Evolutionary conservation across 331 rosid genomes (phyloP), one percentile per base, ranked within the genome.

Genomic region (Saraca asoca): DNA sequence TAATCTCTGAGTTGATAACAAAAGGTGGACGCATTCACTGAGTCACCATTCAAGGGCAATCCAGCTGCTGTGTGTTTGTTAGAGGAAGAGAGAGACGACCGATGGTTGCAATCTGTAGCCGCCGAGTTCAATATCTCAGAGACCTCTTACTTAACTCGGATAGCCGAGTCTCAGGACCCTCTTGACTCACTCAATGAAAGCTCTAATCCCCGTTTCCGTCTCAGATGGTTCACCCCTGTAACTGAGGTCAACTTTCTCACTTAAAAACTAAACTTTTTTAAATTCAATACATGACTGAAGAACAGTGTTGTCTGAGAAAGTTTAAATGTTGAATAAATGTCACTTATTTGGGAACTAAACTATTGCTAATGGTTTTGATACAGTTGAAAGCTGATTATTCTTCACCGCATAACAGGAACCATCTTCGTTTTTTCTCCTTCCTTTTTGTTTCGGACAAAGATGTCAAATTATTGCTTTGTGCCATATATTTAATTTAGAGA

Each of bases 181-280:
- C 57, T 24, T 41, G 48, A n/a, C 64, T 71, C 75, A 0, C 18
- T 50, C 50, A 39, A 17, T 57, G 68, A 20, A 19, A 44, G 51
- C 69, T 58, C 85, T 5, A 34, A 31, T 64, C 87, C 92, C 5
- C 85, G 85, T 72, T 91, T 83, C 64, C 13, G 35, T 37, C 96
- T 91, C 69, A 77, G 93, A 82, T 91, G 96, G 95, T 91, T 89
- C 72, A 85, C 91, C 71, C 93, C 90, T 49, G 16, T 76, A 45
- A 0, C 20, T 64, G 93, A 89, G 95, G 96, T 83, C 16, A 29
- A 29, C 14, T 49, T 12, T 64, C 55, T 18, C 31, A 24, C 31
- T 24, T 8, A 16, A 51, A 0, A 51, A 14, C 29, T 6, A 51
- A 17, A 39, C 8, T 2, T 39, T 10, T 9, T 10, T 39, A 39